Conservation (phyloP, 345 rosid genomes). For the Salix viminalis region DNA sequence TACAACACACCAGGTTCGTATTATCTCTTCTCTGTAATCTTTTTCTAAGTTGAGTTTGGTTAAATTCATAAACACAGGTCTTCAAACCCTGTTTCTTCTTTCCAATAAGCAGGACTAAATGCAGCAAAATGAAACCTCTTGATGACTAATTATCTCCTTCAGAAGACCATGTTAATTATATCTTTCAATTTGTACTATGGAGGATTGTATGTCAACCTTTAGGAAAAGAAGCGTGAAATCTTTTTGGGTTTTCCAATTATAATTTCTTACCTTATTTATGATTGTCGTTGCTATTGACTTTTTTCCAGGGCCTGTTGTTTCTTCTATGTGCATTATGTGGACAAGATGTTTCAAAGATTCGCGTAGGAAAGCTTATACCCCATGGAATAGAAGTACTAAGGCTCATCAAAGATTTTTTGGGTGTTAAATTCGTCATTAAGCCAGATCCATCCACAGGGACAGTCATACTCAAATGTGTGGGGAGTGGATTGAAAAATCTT, state of each 20-base stretch:
- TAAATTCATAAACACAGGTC: background rate
- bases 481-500: conserved; percentile 74
- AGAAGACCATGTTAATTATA: background rate
- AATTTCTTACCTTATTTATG: background rate
- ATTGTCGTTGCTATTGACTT: background rate
- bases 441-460: conserved; percentile 75
- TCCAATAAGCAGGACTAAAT: background rate
- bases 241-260: background rate
- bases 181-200: background rate
- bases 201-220: background rate
- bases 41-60: background rate
- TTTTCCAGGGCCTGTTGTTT: conserved; percentile 64
- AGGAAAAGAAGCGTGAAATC: background rate
- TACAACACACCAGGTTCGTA: conserved; percentile 80
- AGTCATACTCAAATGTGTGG: conserved; percentile 64
- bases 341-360: conserved; percentile 74
- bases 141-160: background rate
- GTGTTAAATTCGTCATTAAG: conserved; percentile 52
- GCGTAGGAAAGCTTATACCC: conserved; percentile 76
- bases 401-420: conserved; percentile 65
- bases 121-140: background rate
- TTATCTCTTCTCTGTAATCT: background rate
- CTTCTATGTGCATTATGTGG: conserved; percentile 72
- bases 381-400: conserved; percentile 77
- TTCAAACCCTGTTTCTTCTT: background rate